Conservation (phyloP, 2,329 filamentous ascomycete species). For the Calonectria crousiana region DNA sequence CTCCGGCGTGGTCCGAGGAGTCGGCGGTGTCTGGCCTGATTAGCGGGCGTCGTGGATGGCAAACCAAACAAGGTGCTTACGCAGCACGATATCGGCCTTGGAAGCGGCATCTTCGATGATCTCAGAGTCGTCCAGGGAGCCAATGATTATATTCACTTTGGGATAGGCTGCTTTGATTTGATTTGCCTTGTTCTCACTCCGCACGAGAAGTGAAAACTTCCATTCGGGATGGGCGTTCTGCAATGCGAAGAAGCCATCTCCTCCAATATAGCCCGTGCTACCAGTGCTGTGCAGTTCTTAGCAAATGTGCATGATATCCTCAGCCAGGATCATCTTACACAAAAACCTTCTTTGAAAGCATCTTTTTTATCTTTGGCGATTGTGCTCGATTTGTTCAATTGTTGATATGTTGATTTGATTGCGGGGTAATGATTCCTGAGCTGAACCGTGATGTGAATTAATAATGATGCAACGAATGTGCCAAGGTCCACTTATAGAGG, state of each 20-base stretch:
- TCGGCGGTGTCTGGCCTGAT: slow-evolving; percentile 52
- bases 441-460: not conserved
- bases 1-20: slow-evolving; percentile 58
- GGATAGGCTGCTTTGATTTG: slow-evolving; percentile 47
- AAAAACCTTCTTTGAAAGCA: slow-evolving; percentile 8
- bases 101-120: slow-evolving; percentile 46
- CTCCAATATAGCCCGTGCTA: slow-evolving; percentile 14
- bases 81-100: slow-evolving; percentile 51
- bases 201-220: slow-evolving; percentile 55
- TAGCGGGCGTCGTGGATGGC: not conserved
- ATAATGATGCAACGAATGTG: not conserved
- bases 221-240: slow-evolving; percentile 53
- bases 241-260: slow-evolving; percentile 9
- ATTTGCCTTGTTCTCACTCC: slow-evolving; percentile 51
- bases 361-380: not conserved
- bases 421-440: not conserved
- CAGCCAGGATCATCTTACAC: not conserved
- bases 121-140: slow-evolving; percentile 48
- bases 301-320: not conserved
- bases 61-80: slow-evolving; percentile 33
- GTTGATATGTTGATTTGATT: not conserved
- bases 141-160: slow-evolving; percentile 44
- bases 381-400: not conserved
- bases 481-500: slow-evolving; percentile 1
- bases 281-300: slow-evolving; percentile 4